Evolutionary conservation across 2,329 filamentous ascomycete genomes (phyloP).

Genomic region (Pseudocercospora vitis): DNA sequence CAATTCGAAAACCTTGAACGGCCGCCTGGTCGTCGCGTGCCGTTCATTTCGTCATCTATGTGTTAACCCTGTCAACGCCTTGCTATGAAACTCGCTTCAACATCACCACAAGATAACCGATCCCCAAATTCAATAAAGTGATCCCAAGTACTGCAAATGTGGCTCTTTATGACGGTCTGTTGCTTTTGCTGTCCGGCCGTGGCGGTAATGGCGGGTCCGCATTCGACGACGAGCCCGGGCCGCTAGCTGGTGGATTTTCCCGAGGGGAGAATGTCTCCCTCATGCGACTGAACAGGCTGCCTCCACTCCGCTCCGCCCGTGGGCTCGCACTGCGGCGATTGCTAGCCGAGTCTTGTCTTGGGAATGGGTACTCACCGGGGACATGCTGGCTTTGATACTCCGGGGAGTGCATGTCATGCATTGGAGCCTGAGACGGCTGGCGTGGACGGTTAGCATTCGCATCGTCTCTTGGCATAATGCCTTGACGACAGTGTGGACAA

Average conservation of each 20-base stretch:
- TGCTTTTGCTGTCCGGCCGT: too few species aligned
- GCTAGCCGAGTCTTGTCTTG: constrained; percentile 20
- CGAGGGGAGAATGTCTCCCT: constrained; percentile 33
- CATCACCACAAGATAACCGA: constrained; percentile 5
- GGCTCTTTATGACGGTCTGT: not conserved
- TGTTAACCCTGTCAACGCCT: constrained; percentile 14
- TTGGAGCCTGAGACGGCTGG: constrained; percentile 32
- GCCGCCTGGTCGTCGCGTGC: constrained; percentile 11
- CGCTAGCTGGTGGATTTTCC: constrained; percentile 6
- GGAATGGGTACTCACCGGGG: constrained; percentile 27
- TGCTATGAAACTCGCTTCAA: constrained; percentile 10
- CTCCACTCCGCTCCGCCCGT: constrained; percentile 20
- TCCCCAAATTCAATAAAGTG: not conserved
- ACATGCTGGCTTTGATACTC: constrained; percentile 26
- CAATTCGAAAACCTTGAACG: constrained; percentile 14
- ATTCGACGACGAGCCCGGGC: too few species aligned
- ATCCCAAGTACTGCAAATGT: not conserved
- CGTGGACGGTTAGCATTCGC: constrained; percentile 25
- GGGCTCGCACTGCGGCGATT: constrained; percentile 18
- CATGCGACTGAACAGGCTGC: constrained; percentile 36
- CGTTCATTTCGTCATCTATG: constrained; percentile 15
- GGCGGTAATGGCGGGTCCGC: too few species aligned
- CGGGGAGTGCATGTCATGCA: constrained; percentile 34
- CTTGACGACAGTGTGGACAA: constrained; percentile 75
- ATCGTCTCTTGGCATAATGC: constrained; percentile 45